phyloP scores from a whole-genome alignment of 768 basidiomycete genomes.

The Trametes coccinea region DNA sequence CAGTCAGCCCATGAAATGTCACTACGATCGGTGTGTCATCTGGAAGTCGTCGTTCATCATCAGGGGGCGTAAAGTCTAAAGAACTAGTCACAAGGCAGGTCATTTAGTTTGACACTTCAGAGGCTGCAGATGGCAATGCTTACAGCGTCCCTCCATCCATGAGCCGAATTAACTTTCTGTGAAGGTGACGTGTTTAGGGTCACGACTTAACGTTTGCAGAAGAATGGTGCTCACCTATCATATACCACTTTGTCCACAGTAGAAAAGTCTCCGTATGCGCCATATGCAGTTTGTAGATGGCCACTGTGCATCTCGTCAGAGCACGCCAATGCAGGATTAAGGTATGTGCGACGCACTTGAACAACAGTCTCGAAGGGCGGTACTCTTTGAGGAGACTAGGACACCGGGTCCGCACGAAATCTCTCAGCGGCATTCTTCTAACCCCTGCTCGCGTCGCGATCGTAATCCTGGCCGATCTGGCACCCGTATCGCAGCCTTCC shows the following conservation, averaged over 20 bases:
- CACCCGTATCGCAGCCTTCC: slow-evolving; percentile 2
- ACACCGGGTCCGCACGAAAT: slow-evolving; percentile 27
- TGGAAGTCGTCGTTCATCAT: slow-evolving; percentile 25
- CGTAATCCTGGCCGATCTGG: slow-evolving; percentile 17
- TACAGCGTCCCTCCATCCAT: slow-evolving; percentile 67
- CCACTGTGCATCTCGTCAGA: slow-evolving; percentile 40
- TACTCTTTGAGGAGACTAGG: slow-evolving; percentile 31
- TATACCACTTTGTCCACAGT: slow-evolving; percentile 56
- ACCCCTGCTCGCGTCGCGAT: slow-evolving; percentile 4
- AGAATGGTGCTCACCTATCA: slow-evolving; percentile 42
- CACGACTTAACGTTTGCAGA: neutral
- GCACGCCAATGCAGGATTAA: neutral
- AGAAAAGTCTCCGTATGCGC: slow-evolving; percentile 59
- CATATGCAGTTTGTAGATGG: slow-evolving; percentile 62
- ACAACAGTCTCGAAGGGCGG: slow-evolving; percentile 31
- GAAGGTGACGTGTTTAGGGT: neutral
- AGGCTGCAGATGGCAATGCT: slow-evolving; percentile 21
- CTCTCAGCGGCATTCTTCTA: slow-evolving; percentile 18
- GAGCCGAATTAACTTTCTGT: slow-evolving; percentile 49
- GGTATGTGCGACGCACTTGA: slow-evolving; percentile 23
- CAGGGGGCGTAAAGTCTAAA: slow-evolving; percentile 58
- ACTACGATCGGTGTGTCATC: slow-evolving; percentile 53
- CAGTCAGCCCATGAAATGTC: slow-evolving; percentile 49
- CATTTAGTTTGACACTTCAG: neutral
- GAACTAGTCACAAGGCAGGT: slow-evolving; percentile 41